A percentile compares a stretch with the other conserved stretches of the same genome.
phyloP scores from a whole-genome alignment of 257 asterid genomes.

The Solanum piurae region DNA sequence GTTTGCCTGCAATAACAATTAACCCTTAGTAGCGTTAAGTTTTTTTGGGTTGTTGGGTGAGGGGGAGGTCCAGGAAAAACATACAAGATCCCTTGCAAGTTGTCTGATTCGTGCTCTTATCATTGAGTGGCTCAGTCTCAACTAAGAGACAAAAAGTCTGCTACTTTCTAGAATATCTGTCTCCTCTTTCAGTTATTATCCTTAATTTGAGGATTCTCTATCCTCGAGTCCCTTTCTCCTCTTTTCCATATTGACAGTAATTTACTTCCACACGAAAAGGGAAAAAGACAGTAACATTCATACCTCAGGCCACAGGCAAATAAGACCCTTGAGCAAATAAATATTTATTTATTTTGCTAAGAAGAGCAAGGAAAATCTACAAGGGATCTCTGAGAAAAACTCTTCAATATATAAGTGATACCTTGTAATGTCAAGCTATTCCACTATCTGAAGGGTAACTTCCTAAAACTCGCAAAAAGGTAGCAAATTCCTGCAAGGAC shows the following conservation, averaged over 20 bases:
- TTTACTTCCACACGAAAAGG: neutral
- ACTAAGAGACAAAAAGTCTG: neutral
- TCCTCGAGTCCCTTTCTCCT: neutral
- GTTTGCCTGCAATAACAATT: neutral
- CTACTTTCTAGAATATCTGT: neutral
- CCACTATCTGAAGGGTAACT: constrained; percentile 91
- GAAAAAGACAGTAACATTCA: neutral
- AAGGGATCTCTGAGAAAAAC: neutral
- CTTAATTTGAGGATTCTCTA: neutral
- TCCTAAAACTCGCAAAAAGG: constrained; percentile 91
- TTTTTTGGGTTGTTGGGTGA: neutral
- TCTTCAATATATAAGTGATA: constrained; percentile 8
- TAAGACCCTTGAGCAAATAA: neutral
- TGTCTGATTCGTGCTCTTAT: neutral
- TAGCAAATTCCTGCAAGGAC: constrained; percentile 76
- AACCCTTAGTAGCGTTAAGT: neutral
- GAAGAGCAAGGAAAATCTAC: neutral
- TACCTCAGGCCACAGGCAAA: neutral
- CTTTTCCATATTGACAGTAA: neutral
- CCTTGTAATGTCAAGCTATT: constrained; percentile 39
- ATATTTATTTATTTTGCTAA: neutral
- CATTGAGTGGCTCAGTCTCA: neutral
- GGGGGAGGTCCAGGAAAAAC: neutral
- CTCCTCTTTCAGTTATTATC: neutral
- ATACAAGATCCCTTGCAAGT: neutral